A percentile compares a stretch with the other conserved stretches of the same genome.
These are phyloP conservation scores for Annulohypoxylon bovei DNA, from an alignment of 495 filamentous ascomycete genomes.

Conservation along the genomic window DNA sequence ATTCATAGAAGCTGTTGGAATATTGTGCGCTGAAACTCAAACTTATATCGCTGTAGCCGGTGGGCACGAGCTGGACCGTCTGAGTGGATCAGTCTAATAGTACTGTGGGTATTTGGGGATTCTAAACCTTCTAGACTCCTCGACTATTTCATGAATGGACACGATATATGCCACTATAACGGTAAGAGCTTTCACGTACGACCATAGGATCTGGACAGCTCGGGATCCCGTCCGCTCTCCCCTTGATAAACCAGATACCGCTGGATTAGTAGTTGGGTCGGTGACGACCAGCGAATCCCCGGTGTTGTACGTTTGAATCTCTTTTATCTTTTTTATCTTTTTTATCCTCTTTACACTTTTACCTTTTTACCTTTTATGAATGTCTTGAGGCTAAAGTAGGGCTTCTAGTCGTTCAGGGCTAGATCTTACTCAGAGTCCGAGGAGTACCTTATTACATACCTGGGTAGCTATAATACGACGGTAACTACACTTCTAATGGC, in stretches of 20 bases:
- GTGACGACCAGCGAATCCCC: slow-evolving; percentile 59
- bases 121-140: background rate
- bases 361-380: background rate
- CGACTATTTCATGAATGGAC: background rate
- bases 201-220: slow-evolving; percentile 56
- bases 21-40: background rate
- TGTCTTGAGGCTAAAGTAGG: no score
- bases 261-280: slow-evolving; percentile 59
- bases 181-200: slow-evolving; percentile 45
- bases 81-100: background rate
- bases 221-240: slow-evolving; percentile 62
- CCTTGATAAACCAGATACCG: slow-evolving; percentile 52
- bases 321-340: slow-evolving; percentile 14
- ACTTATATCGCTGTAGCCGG: background rate
- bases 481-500: background rate
- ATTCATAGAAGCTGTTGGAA: background rate
- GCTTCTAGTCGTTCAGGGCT: no score
- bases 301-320: slow-evolving; percentile 53
- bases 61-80: background rate
- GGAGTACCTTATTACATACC: no score
- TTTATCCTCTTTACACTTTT: no score
- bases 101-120: background rate
- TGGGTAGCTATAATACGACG: background rate
- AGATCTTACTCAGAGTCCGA: no score
- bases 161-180: background rate